Conservation (phyloP, 1,139 yeast genomes). For the Taphrina flavorubra region DNA sequence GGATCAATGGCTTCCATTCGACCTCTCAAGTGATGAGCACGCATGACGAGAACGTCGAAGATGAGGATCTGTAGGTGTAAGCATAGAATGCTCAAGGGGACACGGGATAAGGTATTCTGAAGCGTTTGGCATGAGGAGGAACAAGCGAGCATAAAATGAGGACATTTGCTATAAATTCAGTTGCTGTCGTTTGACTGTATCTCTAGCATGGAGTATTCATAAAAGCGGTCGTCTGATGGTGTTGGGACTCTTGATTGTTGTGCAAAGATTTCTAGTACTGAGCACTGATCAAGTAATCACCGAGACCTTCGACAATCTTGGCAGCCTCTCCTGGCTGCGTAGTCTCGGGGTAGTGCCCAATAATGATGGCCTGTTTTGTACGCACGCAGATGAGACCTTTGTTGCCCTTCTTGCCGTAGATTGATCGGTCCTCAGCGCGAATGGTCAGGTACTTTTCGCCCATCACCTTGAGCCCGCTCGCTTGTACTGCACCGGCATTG, state of each 20-base stretch:
- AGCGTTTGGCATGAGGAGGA: conserved; percentile 5
- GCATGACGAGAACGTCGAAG: background rate
- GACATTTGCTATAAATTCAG: no score
- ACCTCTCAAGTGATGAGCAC: conserved; percentile 8
- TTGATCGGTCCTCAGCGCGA: conserved; percentile 89
- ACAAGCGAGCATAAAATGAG: no score
- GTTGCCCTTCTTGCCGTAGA: conserved; percentile 77
- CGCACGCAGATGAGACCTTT: conserved; percentile 90
- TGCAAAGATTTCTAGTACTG: conserved; percentile 59
- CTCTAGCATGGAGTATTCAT: no score
- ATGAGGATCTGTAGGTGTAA: background rate
- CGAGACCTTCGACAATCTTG: conserved; percentile 89
- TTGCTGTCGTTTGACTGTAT: no score
- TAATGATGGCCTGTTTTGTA: conserved; percentile 86
- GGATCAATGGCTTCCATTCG: background rate
- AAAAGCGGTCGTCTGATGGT: no score
- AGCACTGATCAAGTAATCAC: conserved; percentile 87
- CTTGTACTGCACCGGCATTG: conserved; percentile 77
- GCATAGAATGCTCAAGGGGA: no score
- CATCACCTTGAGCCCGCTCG: conserved; percentile 81
- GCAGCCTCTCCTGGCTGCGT: conserved; percentile 96
- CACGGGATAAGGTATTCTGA: no score
- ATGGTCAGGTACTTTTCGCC: conserved; percentile 87
- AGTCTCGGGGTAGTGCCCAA: conserved; percentile 93
- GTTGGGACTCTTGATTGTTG: no score